These are phyloP conservation scores for Ceratocystis colombiana DNA, from an alignment of 2,329 filamentous ascomycete genomes.

Conservation along the genomic window DNA sequence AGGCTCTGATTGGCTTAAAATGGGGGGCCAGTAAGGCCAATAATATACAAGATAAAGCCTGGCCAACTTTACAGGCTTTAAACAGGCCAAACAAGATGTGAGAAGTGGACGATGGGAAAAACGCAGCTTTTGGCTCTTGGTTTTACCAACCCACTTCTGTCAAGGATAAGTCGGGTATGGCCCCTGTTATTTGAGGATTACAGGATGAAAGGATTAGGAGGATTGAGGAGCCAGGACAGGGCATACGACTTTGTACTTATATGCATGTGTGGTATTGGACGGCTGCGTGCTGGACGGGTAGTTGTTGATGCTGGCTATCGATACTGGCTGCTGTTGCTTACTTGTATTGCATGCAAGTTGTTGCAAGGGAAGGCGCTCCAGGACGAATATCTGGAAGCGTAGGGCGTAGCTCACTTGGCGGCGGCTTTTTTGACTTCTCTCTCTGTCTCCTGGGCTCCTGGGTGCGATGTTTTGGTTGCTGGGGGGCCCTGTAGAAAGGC, in stretches of 20 bases:
- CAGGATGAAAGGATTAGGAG: background rate
- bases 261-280: background rate
- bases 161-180: background rate
- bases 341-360: too few relatives aligned
- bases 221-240: background rate
- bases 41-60: background rate
- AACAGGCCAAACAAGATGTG: background rate
- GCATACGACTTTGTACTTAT: background rate
- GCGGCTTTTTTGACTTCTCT: background rate
- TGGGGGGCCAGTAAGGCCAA: background rate
- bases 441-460: background rate
- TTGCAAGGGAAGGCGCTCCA: too few relatives aligned
- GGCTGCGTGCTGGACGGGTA: background rate
- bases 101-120: background rate
- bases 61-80: background rate
- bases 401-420: conserved; percentile 1
- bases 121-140: background rate
- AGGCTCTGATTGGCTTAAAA: background rate
- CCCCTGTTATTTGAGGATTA: conserved; percentile 6
- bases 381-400: too few relatives aligned
- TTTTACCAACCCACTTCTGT: background rate
- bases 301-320: background rate
- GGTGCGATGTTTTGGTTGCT: background rate
- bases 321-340: background rate
- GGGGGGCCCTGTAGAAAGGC: background rate